These are phyloP conservation scores for Ogataea salicorniae DNA, from an alignment of 805 yeast species.

Conservation along the genomic window DNA sequence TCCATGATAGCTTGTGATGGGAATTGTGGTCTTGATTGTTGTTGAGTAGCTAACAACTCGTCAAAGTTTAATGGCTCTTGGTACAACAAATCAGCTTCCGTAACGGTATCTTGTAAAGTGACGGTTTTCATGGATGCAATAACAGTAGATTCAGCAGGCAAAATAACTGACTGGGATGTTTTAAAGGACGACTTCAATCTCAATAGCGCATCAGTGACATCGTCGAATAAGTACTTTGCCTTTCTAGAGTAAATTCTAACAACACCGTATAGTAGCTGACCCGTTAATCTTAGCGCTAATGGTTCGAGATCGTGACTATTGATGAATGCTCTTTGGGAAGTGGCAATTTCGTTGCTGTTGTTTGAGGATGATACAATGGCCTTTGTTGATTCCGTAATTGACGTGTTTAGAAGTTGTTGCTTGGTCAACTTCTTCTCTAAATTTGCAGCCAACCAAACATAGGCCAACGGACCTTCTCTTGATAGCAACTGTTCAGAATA, in stretches of 20 bases:
- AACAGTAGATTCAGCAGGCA: slow-evolving; percentile 57
- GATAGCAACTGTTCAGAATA: slow-evolving; percentile 50
- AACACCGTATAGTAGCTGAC: slow-evolving; percentile 81
- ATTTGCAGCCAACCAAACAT: slow-evolving; percentile 90
- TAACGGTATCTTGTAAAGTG: slow-evolving; percentile 70
- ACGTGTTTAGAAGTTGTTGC: slow-evolving; percentile 65
- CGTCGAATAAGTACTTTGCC: slow-evolving; percentile 77
- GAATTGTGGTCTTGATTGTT: slow-evolving; percentile 3
- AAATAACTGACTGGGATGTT: slow-evolving; percentile 44
- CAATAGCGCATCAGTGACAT: slow-evolving; percentile 69
- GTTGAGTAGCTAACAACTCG: slow-evolving; percentile 22
- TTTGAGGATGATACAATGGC: slow-evolving; percentile 53
- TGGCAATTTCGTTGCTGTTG: slow-evolving; percentile 4
- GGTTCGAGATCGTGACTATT: slow-evolving; percentile 38
- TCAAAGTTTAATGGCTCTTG: slow-evolving; percentile 54
- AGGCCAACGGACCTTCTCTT: slow-evolving; percentile 79
- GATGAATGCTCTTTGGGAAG: slow-evolving; percentile 11
- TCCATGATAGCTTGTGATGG: slow-evolving; percentile 6
- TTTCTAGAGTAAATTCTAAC: slow-evolving; percentile 82
- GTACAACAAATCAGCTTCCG: slow-evolving; percentile 67
- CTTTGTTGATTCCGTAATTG: slow-evolving; percentile 59
- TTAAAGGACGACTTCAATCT: slow-evolving; percentile 66
- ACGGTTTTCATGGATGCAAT: slow-evolving; percentile 54
- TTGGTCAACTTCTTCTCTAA: slow-evolving; percentile 73
- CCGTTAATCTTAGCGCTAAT: slow-evolving; percentile 74